Percentiles rank a stretch among this genome's conserved stretches.
Conservation (phyloP, 1,139 yeast genomes). For the Nadsonia commutata region DNA sequence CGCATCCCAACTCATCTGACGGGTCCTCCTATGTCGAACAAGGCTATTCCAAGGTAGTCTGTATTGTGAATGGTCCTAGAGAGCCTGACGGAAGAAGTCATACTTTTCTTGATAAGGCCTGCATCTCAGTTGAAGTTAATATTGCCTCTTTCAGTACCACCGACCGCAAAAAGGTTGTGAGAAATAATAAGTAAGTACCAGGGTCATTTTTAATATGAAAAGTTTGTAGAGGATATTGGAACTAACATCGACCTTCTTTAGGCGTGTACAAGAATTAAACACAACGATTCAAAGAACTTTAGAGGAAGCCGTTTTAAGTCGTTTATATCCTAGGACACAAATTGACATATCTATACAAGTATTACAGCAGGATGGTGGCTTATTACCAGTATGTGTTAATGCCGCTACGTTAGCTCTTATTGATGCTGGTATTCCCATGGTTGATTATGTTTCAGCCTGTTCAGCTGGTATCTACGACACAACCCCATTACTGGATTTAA, state of each 20-base stretch:
- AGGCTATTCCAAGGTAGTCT: conserved; percentile 81
- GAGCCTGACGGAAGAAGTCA: conserved; percentile 46
- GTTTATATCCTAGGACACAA: conserved; percentile 69
- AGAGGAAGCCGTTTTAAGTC: conserved; percentile 59
- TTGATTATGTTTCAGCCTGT: conserved; percentile 73
- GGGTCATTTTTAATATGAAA: too few species aligned
- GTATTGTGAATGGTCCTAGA: conserved; percentile 79
- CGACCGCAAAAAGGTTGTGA: conserved; percentile 50
- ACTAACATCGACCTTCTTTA: conserved; percentile 8
- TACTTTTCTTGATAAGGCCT: conserved; percentile 32
- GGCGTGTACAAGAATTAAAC: conserved; percentile 60
- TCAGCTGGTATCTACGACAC: conserved; percentile 68
- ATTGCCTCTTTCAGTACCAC: conserved; percentile 72
- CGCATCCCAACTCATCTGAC: conserved; percentile 79
- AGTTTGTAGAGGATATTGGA: too few species aligned
- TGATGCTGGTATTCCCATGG: conserved; percentile 93
- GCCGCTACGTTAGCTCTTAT: conserved; percentile 82
- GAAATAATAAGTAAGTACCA: conserved; percentile 15
- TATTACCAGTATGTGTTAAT: conserved; percentile 65
- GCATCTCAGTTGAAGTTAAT: conserved; percentile 48
- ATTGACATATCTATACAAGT: conserved; percentile 64
- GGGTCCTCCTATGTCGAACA: conserved; percentile 89
- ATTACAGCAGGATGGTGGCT: conserved; percentile 81
- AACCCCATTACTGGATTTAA: conserved; percentile 64
- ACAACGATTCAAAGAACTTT: conserved; percentile 67